Conservation (phyloP, 2,329 filamentous ascomycete genomes). For the Nothomitra cinnamomea region DNA sequence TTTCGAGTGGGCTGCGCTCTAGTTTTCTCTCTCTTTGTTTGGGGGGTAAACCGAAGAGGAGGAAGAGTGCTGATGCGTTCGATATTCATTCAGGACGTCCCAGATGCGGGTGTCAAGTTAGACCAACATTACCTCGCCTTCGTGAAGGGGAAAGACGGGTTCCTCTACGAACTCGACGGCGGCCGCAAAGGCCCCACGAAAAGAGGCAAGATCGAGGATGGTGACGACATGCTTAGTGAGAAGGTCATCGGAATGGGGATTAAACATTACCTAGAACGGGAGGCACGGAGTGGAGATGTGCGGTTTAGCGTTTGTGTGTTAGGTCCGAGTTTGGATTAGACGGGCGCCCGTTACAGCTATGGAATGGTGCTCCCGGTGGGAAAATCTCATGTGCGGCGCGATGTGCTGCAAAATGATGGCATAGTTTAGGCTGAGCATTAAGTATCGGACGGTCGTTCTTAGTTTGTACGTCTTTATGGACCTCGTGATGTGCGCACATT, state of each 20-base stretch:
- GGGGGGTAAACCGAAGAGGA: no score
- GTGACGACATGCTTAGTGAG: constrained; percentile 28
- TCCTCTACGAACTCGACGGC: constrained; percentile 31
- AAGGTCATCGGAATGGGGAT: constrained; percentile 25
- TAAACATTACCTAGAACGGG: constrained; percentile 22
- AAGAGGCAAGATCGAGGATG: constrained; percentile 22
- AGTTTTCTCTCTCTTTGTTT: no score
- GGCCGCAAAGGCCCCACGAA: constrained; percentile 27
- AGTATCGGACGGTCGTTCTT: no score
- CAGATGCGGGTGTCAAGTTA: constrained; percentile 15
- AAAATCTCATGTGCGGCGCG: no score
- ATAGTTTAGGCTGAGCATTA: no score
- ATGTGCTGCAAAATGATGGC: no score
- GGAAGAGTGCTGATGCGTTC: no score
- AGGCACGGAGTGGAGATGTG: constrained; percentile 21
- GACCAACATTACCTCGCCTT: constrained; percentile 30
- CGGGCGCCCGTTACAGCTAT: no score
- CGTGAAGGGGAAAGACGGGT: constrained; percentile 27
- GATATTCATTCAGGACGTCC: no score
- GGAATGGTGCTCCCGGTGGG: no score
- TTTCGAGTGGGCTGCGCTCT: constrained; percentile 10
- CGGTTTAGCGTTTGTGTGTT: constrained; percentile 29
- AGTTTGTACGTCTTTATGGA: no score
- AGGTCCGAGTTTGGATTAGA: constrained; percentile 10
- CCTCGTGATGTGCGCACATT: no score